Conservation (phyloP, 306 rosid species). For the Vigna radiata region DNA sequence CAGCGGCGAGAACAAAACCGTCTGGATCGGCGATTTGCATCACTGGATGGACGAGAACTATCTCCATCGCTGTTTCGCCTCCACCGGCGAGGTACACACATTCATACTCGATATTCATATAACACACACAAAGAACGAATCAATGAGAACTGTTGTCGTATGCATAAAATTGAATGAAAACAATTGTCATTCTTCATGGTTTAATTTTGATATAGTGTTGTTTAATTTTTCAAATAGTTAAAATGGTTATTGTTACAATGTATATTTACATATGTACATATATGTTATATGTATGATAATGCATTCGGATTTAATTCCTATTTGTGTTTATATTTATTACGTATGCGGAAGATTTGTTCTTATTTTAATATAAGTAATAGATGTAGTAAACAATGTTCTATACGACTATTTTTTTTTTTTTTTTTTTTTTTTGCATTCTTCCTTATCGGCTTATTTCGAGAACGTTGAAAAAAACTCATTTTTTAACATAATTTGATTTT, state of each 20-base stretch:
- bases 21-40: constrained; percentile 96
- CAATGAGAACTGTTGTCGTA: not conserved
- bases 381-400: not conserved
- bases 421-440: not conserved
- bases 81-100: constrained; percentile 73
- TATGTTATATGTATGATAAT: not conserved
- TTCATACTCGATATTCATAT: not conserved
- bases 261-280: not conserved
- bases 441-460: constrained; percentile 2
- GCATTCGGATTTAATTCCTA: not conserved
- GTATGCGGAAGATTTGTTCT: not conserved
- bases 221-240: not conserved
- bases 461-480: not conserved
- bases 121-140: not conserved
- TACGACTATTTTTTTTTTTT: not conserved
- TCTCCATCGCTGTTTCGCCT: constrained; percentile 86
- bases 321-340: not conserved
- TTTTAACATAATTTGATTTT: not conserved
- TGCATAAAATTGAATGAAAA: not conserved
- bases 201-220: not conserved
- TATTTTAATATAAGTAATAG: not conserved
- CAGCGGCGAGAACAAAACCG: constrained; percentile 76
- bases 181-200: not conserved
- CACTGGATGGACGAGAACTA: constrained; percentile 96
- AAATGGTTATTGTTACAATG: not conserved